Base-by-base conservation (phyloP, 352 stramenopile species). In the Pythium guiyangense region DNA sequence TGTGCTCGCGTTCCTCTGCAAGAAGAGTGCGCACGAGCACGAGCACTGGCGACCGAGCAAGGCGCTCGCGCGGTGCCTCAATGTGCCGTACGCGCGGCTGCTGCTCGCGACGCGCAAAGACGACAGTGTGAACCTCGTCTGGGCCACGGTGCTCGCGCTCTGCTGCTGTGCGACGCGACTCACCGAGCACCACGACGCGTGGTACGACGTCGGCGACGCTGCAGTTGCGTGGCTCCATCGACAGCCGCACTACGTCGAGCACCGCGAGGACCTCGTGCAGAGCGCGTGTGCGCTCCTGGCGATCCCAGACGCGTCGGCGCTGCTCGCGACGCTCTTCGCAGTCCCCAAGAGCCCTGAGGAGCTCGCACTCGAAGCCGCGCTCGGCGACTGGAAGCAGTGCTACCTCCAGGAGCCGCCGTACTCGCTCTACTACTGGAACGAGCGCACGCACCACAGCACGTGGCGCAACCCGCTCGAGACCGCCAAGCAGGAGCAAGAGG, bases 341-440 rank as follows among this genome's bases (percentile, higher is more conserved):
- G 48, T 76, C 46, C 60, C 63, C 20, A 64, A 65, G 14, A 70
- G 79, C 34, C 45, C 58, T n/a, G 57, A 57, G 4, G 57, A 57
- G 42, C 49, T 55, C 20, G 58, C 60, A 14, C 34, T 66, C 20
- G 68, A 70, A 27, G 63, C 54, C 11, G 57, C 54, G 8, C 51
- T 85, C 18, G 66, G 70, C n/a, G 69, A 84, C 42, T 88, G 78
- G 78, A 76, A 85, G 46, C 62, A 65, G 3, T 80, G 63, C 31
- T 84, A 72, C 42, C 31, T 88, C 12, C 62, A 84, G 45, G 71
- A 84, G 47, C 75, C 78, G 20, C 78, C 78, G 10, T 88, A 84
- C 54, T 73, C 75, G 10, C 64, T 67, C 5, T 88, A 88, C 63
- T 88, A 82, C 46, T 88, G 74, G 73, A 88, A 86, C 43, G 63